These are phyloP conservation scores for Sporobolus alterniflorus DNA, from an alignment of 202 grass and related monocot species.

Conservation along the genomic window DNA sequence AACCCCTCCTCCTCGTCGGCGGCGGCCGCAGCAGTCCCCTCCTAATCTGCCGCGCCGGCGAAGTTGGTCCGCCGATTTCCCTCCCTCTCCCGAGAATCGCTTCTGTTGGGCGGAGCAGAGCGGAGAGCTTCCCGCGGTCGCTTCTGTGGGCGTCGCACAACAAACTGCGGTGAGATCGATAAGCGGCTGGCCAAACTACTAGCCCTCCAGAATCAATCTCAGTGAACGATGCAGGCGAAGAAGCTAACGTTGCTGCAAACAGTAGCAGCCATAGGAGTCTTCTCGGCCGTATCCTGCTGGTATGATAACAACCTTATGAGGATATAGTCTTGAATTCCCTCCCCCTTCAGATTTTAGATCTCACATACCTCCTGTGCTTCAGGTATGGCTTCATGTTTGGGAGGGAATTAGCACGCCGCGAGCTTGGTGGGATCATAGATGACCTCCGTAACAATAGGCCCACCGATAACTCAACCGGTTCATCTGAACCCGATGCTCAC, in stretches of 20 bases:
- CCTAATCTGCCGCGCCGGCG: not conserved
- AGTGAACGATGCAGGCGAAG: slow-evolving; percentile 57
- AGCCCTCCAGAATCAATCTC: not conserved
- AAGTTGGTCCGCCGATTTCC: not conserved
- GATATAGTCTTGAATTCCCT: not conserved
- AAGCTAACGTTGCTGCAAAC: slow-evolving; percentile 80
- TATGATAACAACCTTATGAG: slow-evolving; percentile 25
- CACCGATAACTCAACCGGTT: not conserved
- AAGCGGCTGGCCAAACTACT: not conserved
- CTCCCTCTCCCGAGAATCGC: not conserved
- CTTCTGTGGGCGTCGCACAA: not conserved
- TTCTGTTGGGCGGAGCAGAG: no score
- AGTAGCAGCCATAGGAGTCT: slow-evolving; percentile 76
- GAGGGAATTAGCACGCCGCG: slow-evolving; percentile 89
- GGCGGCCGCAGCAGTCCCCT: not conserved
- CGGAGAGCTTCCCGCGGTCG: not conserved
- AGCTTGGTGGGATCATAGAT: slow-evolving; percentile 82
- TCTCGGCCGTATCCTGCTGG: slow-evolving; percentile 95
- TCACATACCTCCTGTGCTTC: not conserved
- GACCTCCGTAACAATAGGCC: slow-evolving; percentile 55
- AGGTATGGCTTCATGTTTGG: slow-evolving; percentile 99
- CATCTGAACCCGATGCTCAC: slow-evolving; percentile 19
- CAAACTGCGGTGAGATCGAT: not conserved
- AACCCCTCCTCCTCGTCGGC: not conserved
- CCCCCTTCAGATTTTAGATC: not conserved